Evolutionary conservation across 495 filamentous ascomycete species (phyloP), one percentile per base, ranked within the genome.

Genomic region (Barbatosphaeria neglecta): DNA sequence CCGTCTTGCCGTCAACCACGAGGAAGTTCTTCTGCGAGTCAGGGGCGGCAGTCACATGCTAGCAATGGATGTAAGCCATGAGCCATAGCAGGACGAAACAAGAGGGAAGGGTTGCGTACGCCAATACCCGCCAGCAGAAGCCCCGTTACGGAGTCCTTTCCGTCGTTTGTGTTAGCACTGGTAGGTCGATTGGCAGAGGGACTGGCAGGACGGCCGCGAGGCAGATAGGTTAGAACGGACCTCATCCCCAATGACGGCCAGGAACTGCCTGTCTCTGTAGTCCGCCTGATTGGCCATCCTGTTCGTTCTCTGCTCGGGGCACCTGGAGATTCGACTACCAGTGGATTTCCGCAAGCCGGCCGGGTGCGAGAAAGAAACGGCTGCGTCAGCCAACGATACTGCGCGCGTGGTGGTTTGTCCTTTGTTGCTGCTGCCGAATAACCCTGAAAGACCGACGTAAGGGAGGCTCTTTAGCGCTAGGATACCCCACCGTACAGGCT

Each of bases 221-320:
- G n/a, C n/a, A n/a, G n/a, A n/a, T n/a, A n/a, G n/a, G n/a, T n/a
- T n/a, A n/a, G n/a, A n/a, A n/a, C n/a, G n/a, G n/a, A 93, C 92
- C 81, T 97, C 92, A 67, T 99, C 93, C 28, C 90, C 90, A 56
- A 99, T 97, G 23, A 97, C 90, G 41, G 92, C 93, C 43, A 97
- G 78, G 69, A 99, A 95, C 64, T 97, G 84, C 52, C 93, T 78
- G 67, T 96, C 87, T 70, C 95, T 86, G 66, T 81, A 84, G 42
- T 77, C 72, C 37, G 78, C 74, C 17, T 78, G 64, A 22, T 77
- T 69, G 50, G 76, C 62, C 60, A 81, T 77, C 20, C 16, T 43
- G 31, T 16, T 39, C 25, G 17, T 37, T n/a, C 39, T n/a, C 13
- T 2, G 2, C 3, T n/a, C 16, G 31, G 13, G 41, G 13, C 16